Evolutionary conservation across 208 protist genomes (phyloP), one percentile per base, ranked within the genome.

Genomic region (Plasmodiophora brassicae): DNA sequence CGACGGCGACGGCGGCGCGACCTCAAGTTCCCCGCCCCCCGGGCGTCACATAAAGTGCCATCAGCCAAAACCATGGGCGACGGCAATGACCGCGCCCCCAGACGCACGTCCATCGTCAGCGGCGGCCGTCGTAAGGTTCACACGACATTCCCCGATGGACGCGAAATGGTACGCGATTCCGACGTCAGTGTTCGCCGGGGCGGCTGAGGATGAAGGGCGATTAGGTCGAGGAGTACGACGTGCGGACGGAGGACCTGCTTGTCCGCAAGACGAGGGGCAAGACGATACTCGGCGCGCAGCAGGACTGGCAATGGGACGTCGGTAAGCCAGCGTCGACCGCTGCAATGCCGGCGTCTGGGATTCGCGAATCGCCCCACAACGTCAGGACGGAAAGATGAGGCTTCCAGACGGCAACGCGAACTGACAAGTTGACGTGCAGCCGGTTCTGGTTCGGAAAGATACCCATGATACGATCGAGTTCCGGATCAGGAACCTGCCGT

Each of bases 211-310:
- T 32, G 65, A 57, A 78, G 10, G 65, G 32, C n/a, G n/a, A n/a
- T n/a, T n/a, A 78, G 65, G 85, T 97, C 0, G 95, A 98, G 91
- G 95, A 97, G 91, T 98, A 93, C 87, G 96, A 98, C 60, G 90
- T 97, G 36, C 94, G 96, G 53, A 97, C 94, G 0, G 95, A 98
- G 85, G 92, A 95, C 46, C 92, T 98, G 84, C 91, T 97, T 20
- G 87, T 97, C 43, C 92, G 96, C 20, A 97, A 97, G 91, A 86
- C 89, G 0, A 93, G 95, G 8, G 90, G 10, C 39, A 92, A 91
- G 32, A 95, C 92, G 46, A 84, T 92, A 20, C 91, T 98, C 1
- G 96, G 96, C 35, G 93, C 89, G 39, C 93, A 92, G 84, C 90
- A 91, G 0, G 93, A 96, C 25, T 98, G 96, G 95, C 39, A 91